Base-by-base conservation (phyloP, 2,329 filamentous ascomycete genomes). In the Aspergillus sergii region DNA sequence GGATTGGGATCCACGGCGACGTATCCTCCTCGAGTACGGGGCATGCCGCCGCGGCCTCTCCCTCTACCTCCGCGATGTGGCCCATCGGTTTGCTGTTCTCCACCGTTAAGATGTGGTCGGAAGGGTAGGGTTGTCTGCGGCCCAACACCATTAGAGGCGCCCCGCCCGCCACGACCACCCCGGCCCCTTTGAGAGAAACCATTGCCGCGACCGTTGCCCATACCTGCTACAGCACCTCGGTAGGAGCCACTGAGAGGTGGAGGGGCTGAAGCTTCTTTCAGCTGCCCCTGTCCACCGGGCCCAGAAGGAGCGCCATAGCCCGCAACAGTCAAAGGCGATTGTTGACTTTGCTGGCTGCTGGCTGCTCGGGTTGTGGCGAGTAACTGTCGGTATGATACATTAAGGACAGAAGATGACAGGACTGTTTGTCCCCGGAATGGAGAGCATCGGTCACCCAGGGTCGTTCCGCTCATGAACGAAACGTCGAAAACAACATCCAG, bases 391-490 rank as follows among this genome's bases (percentile, higher is more conserved):
- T 94, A 84, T 1, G 89, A 90, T 61, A 96, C 83, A 79, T 99
- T 99, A 39, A 99, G 85, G 2, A 98, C 93, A 0, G 92, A 91
- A n/a, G 91, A 91, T 8, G 90, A 87, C 2, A 93, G 88, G 4
- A 99, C 93, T 0, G 95, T 97, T 76, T 95, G 94, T 58, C 95
- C 95, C 41, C 94, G 89, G 88, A 99, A 99, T 43, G 92, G 89
- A 30, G 93, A 93, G 75, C 94, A 97, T 63, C 95, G 90, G 61
- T 94, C 93, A 63, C 92, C 91, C 19, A 99, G 85, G 0, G 92
- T 95, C 1, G 94, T 97, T 66, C 95, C 95, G 73, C 93, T 96
- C 94, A 99, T 98, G 79, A 99, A 99, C 0, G 93, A 91, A 14
- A 88, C 87, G 76, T 99, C 96, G 79, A 97, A 99, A 9, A 99